Conservation (phyloP, 371 early-diverging fungal species). For the Actinomortierella wolfii region DNA sequence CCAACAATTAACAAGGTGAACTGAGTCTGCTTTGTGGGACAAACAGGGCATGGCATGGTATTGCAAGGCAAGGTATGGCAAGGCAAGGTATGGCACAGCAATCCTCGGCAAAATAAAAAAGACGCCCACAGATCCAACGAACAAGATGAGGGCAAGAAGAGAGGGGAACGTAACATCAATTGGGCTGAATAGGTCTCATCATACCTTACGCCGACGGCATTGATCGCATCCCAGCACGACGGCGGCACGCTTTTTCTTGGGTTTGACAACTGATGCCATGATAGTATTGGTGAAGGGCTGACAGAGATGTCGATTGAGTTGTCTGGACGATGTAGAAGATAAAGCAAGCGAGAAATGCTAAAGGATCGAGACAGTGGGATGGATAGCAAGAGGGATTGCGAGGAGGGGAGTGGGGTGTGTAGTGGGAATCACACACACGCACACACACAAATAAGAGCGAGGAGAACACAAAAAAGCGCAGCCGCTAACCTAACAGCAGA, state of each 20-base stretch:
- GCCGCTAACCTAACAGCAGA: too few relatives aligned
- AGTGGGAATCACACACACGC: too few relatives aligned
- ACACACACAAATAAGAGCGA: too few relatives aligned
- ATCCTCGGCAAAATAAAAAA: not conserved
- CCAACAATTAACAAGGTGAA: too few relatives aligned
- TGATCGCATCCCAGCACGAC: constrained; percentile 46
- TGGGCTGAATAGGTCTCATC: not conserved
- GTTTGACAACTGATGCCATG: constrained; percentile 28
- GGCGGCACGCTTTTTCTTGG: constrained; percentile 45
- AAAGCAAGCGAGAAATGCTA: not conserved
- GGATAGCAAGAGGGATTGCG: constrained; percentile 2
- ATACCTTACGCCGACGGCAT: constrained; percentile 45
- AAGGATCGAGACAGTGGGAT: not conserved
- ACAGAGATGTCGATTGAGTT: not conserved
- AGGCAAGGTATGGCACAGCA: too few relatives aligned
- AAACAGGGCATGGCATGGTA: too few relatives aligned
- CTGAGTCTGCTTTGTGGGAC: too few relatives aligned
- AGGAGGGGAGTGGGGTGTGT: not conserved
- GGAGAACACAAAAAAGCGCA: too few relatives aligned
- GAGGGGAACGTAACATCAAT: not conserved
- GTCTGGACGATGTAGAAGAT: too few relatives aligned
- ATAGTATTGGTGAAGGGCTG: not conserved
- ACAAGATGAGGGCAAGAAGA: not conserved
- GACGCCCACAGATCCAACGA: not conserved
- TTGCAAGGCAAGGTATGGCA: too few relatives aligned